phyloP scores from a whole-genome alignment of 2,329 filamentous ascomycete genomes.

The Endoconidiophora polonica region DNA sequence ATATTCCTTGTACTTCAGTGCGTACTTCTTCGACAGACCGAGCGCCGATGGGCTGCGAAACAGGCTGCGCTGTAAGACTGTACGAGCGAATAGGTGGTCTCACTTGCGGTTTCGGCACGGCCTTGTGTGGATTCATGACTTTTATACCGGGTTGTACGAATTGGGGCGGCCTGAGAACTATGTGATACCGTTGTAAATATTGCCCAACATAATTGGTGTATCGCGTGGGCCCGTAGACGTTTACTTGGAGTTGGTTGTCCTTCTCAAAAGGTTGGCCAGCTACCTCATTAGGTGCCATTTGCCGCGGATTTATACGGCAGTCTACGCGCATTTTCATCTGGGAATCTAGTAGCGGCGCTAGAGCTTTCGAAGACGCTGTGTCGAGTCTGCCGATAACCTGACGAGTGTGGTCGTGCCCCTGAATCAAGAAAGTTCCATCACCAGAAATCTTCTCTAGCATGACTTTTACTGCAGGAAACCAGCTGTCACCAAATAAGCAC shows the following conservation, averaged over 20 bases:
- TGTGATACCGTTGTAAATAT: constrained; percentile 26
- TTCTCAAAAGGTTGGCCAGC: constrained; percentile 45
- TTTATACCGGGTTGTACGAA: constrained; percentile 51
- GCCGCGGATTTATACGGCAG: constrained; percentile 52
- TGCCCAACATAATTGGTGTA: constrained; percentile 46
- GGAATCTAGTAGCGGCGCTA: constrained; percentile 59
- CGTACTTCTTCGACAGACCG: constrained; percentile 76
- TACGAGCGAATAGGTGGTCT: constrained; percentile 21
- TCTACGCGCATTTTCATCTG: constrained; percentile 50
- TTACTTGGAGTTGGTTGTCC: constrained; percentile 49
- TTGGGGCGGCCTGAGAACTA: constrained; percentile 51
- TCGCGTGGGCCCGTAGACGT: constrained; percentile 61
- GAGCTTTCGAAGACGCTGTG: constrained; percentile 42
- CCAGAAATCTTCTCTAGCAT: constrained; percentile 43
- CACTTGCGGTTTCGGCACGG: constrained; percentile 22
- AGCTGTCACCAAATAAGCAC: constrained; percentile 37
- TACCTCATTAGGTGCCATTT: constrained; percentile 44
- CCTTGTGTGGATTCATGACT: constrained; percentile 57
- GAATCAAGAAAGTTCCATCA: constrained; percentile 42
- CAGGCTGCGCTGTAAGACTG: constrained; percentile 15
- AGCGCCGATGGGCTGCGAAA: constrained; percentile 16
- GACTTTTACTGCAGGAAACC: constrained; percentile 63
- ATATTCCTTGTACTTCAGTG: constrained; percentile 69
- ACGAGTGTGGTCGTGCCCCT: constrained; percentile 55
- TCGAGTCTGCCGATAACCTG: constrained; percentile 66